Evolutionary conservation across 2,329 filamentous ascomycete species (phyloP).

Genomic region (Cladophialophora bantiana): DNA sequence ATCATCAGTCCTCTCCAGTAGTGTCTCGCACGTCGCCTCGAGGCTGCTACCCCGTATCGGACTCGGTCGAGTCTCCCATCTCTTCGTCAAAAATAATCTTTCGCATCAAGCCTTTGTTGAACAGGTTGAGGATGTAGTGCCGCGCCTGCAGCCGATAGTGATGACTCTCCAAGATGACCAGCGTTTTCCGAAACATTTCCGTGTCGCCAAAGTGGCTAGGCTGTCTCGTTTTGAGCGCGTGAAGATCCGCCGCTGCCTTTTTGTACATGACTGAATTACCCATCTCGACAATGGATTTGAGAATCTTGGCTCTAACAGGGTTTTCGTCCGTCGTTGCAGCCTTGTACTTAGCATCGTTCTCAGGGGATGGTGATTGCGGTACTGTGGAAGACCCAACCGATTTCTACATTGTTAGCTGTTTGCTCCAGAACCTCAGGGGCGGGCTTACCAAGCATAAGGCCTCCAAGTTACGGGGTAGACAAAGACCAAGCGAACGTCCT

Average conservation of each 20-base stretch:
- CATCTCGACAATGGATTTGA: slow-evolving; percentile 84
- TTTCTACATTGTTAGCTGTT: slow-evolving; percentile 29
- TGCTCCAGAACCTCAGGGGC: neutral
- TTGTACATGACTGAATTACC: slow-evolving; percentile 94
- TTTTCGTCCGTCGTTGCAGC: slow-evolving; percentile 68
- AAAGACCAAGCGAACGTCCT: slow-evolving; percentile 84
- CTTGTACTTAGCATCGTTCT: slow-evolving; percentile 59
- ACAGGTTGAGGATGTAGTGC: slow-evolving; percentile 90
- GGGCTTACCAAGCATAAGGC: slow-evolving; percentile 71
- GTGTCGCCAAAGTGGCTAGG: slow-evolving; percentile 77
- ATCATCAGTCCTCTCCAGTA: slow-evolving; percentile 2
- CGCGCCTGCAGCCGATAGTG: slow-evolving; percentile 87
- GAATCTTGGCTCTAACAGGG: slow-evolving; percentile 72
- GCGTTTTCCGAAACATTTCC: slow-evolving; percentile 81
- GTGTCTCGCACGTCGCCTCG: neutral
- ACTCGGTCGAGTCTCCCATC: slow-evolving; percentile 32
- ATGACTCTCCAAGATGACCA: slow-evolving; percentile 84
- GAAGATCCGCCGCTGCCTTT: slow-evolving; percentile 81
- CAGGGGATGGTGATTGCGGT: slow-evolving; percentile 51
- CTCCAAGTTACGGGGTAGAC: slow-evolving; percentile 78
- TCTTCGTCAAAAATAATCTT: slow-evolving; percentile 79
- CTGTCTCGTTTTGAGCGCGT: slow-evolving; percentile 74
- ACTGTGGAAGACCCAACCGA: slow-evolving; percentile 39
- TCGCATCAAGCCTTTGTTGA: slow-evolving; percentile 87
- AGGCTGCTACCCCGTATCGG: slow-evolving; percentile 33